Percentiles rank a stretch among this genome's conserved stretches.
These are phyloP conservation scores for Pelargonium cotyledonis DNA, from an alignment of 441 rosid genomes.

Conservation along the genomic window DNA sequence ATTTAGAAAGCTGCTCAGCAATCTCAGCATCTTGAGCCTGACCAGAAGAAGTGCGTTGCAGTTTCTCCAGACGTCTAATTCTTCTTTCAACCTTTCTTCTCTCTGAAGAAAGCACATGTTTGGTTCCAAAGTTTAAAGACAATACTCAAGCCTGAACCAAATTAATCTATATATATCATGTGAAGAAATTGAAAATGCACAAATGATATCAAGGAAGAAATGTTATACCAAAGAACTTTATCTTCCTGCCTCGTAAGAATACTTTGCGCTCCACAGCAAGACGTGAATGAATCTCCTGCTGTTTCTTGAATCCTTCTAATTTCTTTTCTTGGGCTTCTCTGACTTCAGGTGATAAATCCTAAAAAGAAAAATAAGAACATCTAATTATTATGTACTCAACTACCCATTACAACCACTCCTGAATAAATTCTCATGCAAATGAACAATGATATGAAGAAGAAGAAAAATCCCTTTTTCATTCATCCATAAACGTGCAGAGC, in stretches of 20 bases:
- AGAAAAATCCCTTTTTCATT: no score
- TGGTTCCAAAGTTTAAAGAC: background rate
- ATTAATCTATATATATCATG: background rate
- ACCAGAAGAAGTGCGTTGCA: conserved; percentile 66
- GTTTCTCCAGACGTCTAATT: conserved; percentile 80
- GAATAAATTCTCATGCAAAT: background rate
- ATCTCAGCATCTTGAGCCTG: conserved; percentile 61
- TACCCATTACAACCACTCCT: background rate
- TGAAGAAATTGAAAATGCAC: background rate
- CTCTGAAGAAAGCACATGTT: conserved; percentile 36
- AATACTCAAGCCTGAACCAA: background rate
- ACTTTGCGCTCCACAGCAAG: conserved; percentile 80
- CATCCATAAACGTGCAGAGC: no score
- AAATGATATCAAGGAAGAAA: background rate
- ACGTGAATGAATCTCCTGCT: conserved; percentile 76
- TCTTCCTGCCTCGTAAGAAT: conserved; percentile 82
- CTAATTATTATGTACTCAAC: background rate
- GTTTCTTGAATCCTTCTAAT: conserved; percentile 70
- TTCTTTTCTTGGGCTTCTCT: conserved; percentile 66
- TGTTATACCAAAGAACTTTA: conserved; percentile 78
- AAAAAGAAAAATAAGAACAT: conserved; percentile 1
- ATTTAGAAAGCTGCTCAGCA: conserved; percentile 61
- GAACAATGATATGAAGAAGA: no score
- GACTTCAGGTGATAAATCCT: conserved; percentile 72
- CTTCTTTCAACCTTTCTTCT: conserved; percentile 89